phyloP scores from a whole-genome alignment of 2,329 filamentous ascomycete species.

The Aspergillus nomiae region DNA sequence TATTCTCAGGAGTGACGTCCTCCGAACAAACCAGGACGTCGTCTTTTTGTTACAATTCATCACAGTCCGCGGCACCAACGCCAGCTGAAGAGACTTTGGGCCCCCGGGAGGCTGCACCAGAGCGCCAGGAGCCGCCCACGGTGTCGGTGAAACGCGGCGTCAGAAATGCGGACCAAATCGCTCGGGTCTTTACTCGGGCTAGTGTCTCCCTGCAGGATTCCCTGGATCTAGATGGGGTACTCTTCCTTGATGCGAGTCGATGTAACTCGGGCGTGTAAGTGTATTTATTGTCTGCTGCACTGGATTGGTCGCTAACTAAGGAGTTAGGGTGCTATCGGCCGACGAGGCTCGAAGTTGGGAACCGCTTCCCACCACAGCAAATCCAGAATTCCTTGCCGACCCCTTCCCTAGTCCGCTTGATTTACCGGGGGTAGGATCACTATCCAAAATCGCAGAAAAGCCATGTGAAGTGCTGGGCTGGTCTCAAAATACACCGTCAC shows the following conservation, averaged over 20 bases:
- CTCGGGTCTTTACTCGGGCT: constrained; percentile 44
- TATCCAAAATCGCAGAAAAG: constrained; percentile 14
- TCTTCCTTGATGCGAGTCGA: constrained; percentile 29
- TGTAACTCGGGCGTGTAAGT: constrained; percentile 24
- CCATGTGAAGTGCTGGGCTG: constrained; percentile 24
- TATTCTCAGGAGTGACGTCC: constrained; percentile 13
- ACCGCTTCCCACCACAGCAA: constrained; percentile 18
- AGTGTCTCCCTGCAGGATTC: constrained; percentile 45
- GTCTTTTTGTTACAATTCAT: background rate
- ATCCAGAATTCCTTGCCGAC: constrained; percentile 18
- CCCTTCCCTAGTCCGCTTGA: constrained; percentile 14
- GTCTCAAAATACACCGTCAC: constrained; percentile 9
- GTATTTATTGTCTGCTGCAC: too few species aligned
- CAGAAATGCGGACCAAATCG: constrained; percentile 9
- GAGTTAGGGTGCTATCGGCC: constrained; percentile 16
- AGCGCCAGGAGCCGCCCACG: constrained; percentile 12
- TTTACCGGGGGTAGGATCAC: constrained; percentile 17
- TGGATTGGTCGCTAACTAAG: background rate
- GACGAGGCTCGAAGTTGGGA: constrained; percentile 26
- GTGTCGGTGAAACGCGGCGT: constrained; percentile 12
- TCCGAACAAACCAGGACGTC: constrained; percentile 15
- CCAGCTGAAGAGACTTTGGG: too few species aligned
- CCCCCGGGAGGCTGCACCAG: constrained; percentile 21
- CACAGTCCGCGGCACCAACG: background rate
- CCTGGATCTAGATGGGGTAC: constrained; percentile 42